Conservation (phyloP, 164 flowering plant genomes). For the Santalum album region DNA sequence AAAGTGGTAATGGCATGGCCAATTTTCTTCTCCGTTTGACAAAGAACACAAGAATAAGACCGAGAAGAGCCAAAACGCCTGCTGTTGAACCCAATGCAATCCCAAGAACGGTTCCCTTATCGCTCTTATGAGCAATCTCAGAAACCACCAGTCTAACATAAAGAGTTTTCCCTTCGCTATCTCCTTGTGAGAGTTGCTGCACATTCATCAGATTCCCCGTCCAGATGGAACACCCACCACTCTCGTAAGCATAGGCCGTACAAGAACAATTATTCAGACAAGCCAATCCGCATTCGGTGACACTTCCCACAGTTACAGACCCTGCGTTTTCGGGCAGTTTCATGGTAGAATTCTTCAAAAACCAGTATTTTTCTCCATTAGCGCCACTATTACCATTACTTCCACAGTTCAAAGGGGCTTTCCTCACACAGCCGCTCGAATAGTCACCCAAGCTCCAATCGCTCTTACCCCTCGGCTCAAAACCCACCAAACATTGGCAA, state of each 20-base stretch:
- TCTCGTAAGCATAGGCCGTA: no score
- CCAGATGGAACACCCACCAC: conserved; percentile 18
- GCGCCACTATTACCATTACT: neutral
- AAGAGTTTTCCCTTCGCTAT: conserved; percentile 3
- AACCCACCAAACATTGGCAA: conserved; percentile 8
- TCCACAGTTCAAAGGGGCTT: neutral
- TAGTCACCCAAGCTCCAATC: neutral
- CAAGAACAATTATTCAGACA: conserved; percentile 26
- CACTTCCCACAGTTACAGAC: conserved; percentile 7
- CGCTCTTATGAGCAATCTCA: conserved; percentile 5
- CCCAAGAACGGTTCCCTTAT: conserved; percentile 8
- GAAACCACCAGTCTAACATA: conserved; percentile 11
- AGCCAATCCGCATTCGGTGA: conserved; percentile 11
- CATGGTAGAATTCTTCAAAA: neutral
- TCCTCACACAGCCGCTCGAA: conserved; percentile 5
- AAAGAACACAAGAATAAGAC: conserved; percentile 9
- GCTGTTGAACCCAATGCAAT: conserved; percentile 15
- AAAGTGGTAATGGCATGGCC: no score
- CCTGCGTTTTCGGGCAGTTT: neutral
- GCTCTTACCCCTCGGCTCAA: neutral
- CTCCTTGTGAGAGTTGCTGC: conserved; percentile 7
- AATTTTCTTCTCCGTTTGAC: conserved; percentile 15
- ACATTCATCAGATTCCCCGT: conserved; percentile 13
- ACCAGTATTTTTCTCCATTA: neutral
- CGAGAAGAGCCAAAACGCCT: conserved; percentile 10